Percentiles rank a stretch among this genome's conserved stretches.
Evolutionary conservation across 176 grass and related monocot species (phyloP).

Genomic region (Rhynchospora pubera): DNA sequence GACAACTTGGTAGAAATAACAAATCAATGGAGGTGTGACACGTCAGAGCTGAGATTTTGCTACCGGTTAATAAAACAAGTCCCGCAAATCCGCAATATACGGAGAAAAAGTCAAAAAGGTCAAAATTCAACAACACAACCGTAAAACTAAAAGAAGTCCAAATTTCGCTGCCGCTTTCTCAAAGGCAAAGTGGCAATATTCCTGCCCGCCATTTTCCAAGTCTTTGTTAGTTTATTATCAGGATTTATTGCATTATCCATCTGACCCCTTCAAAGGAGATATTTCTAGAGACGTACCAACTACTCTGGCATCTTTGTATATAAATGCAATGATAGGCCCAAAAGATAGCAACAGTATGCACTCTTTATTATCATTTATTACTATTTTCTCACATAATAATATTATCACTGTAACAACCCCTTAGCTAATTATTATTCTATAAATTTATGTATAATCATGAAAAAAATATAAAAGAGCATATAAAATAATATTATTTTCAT

Average conservation of each 20-base stretch:
- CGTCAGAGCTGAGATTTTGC: neutral
- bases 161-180: neutral
- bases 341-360: neutral
- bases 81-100: neutral
- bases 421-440: neutral
- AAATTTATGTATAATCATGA: neutral
- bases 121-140: neutral
- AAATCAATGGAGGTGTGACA: neutral
- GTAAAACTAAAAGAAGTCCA: neutral
- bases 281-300: neutral
- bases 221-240: neutral
- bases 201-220: neutral
- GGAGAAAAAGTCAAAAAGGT: neutral
- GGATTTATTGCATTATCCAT: neutral
- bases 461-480: neutral
- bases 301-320: neutral
- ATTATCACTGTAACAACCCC: neutral
- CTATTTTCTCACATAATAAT: no score
- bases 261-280: neutral
- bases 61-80: neutral
- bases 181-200: neutral
- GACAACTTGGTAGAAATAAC: neutral
- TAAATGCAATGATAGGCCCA: neutral
- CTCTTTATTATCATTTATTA: no score
- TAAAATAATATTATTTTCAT: neutral